Base-by-base conservation (phyloP, 306 rosid genomes). In the Pterocarpus santalinus region DNA sequence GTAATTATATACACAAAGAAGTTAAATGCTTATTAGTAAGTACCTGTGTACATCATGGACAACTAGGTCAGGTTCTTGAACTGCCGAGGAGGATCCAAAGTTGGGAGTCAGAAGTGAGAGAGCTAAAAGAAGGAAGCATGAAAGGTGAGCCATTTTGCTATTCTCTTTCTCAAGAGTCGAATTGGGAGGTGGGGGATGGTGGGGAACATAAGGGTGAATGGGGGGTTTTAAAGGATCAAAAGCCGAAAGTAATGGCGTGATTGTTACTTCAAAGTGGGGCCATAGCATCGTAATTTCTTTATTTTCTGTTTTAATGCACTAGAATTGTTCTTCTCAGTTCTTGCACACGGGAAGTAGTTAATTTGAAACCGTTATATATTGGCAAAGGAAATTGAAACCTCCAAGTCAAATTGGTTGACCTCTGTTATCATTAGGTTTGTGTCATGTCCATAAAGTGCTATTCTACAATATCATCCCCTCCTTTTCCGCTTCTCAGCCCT, bases 181-280 rank as follows among this genome's bases (percentile, higher is more conserved):
- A 39, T 39, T 39, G 44, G 5, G 51, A 35, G 13, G 49, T 58
- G 67, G n/a, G 79, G 46, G 68, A 5, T 28, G 51, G 69, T 35
- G 51, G 51, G 16, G 77, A 33, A 32, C 47, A 15, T 49, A 44
- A 22, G 28, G 69, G 1, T 44, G 72, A 22, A 41, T 3, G 3
- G 28, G 76, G 76, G 35, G 32, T 66, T 87, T 80, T 81, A 57
- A 76, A 79, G 64, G 63, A 75, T 46, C 8, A 68, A 61, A 89
- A 88, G 90, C 88, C 92, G 85, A 70, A 77, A 86, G 90, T 76
- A 77, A 65, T 81, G 90, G 96, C 96, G 90, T 86, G 93, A 89
- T 90, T 91, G 77, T 64, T 16, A 69, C 32, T 33, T 80, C 38
- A 2, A 69, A 22, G 38, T 78, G 79, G 89, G 76, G 32, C 67